Conservation (phyloP, 768 basidiomycete species). For the Suillus paluster region DNA sequence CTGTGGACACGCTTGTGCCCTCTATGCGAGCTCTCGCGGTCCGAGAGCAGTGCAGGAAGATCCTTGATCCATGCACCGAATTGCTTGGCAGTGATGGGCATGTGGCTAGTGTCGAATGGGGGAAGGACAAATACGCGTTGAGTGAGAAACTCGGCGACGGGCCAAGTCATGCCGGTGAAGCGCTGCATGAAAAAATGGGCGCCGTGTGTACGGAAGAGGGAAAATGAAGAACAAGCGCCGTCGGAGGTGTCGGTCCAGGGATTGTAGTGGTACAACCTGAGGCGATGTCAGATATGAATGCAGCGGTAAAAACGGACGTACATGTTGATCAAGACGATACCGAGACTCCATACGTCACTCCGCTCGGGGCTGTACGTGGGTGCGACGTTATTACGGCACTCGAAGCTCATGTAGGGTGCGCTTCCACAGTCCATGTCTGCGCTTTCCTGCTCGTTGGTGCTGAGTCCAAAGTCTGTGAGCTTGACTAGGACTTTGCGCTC, state of each 20-base stretch:
- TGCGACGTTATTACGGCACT: slow-evolving; percentile 96
- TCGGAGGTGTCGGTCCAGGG: slow-evolving; percentile 96
- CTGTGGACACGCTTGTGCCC: slow-evolving; percentile 63
- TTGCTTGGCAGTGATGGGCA: slow-evolving; percentile 69
- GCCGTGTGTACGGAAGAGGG: slow-evolving; percentile 76
- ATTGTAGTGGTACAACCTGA: slow-evolving; percentile 95
- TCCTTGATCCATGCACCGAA: slow-evolving; percentile 88
- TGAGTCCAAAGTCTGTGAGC: slow-evolving; percentile 95
- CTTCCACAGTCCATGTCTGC: slow-evolving; percentile 99
- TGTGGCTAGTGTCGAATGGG: slow-evolving; percentile 48
- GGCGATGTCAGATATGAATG: slow-evolving; percentile 11
- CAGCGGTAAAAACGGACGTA: slow-evolving; percentile 38
- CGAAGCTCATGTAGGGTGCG: slow-evolving; percentile 98
- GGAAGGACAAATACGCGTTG: slow-evolving; percentile 84
- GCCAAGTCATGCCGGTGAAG: slow-evolving; percentile 86
- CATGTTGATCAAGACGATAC: slow-evolving; percentile 99
- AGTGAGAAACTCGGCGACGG: slow-evolving; percentile 89
- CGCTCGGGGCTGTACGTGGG: slow-evolving; percentile 93
- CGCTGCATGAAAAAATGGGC: slow-evolving; percentile 87
- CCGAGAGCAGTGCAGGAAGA: slow-evolving; percentile 73
- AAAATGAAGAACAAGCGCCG: slow-evolving; percentile 82
- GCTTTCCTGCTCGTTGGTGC: slow-evolving; percentile 85
- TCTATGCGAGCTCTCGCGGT: slow-evolving; percentile 34
- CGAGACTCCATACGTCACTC: slow-evolving; percentile 98
- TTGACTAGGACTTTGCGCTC: slow-evolving; percentile 95